Base-by-base conservation (phyloP, 352 stramenopile genomes). In the Phytophthora gonapodyides region DNA sequence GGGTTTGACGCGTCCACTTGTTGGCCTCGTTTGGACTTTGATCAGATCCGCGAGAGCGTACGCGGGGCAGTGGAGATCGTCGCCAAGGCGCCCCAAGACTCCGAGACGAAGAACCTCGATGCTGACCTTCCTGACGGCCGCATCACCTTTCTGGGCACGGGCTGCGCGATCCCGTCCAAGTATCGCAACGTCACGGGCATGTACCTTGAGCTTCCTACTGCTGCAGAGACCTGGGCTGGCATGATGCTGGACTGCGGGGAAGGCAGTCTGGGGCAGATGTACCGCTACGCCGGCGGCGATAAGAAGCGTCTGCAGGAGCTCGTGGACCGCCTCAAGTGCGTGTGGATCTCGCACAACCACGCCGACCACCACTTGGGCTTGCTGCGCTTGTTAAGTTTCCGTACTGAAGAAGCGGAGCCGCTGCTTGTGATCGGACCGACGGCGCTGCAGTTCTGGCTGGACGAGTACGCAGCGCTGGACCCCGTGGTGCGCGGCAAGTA, bases 321-420 rank as follows among this genome's bases (percentile, higher is more conserved):
- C 27, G 67, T 94, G 8, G 67, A 75, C 67, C 63, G 80, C 30
- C 67, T 98, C 33, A 85, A 95, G 49, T 97, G 95, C 56, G 84
- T 99, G 47, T 99, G 95, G 95, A 97, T 99, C 54, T 98, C 94
- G 16, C 97, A 99, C 76, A 97, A 97, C 49, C 97, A 99, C 71
- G 96, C 97, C 0, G 97, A 99, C 69, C 97, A 99, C 58, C 95
- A 99, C 70, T 83, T 99, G 24, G 97, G 97, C 31, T 71, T 99
- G 31, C 67, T 98, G 38, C 81, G 89, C 1, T 65, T 99, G 33
- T 61, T 99, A 19, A 90, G 82, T 7, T 71, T 91, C 54, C 83
- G 94, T 5, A 64, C 71, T 27, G 40, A 52, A 10, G 24, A 43
- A 15, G 38, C 64, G 1, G 73, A 82, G 48, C 82, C 89, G 1